Base-by-base conservation (phyloP, 768 basidiomycete genomes). In the Xerocomellus amylosporus region DNA sequence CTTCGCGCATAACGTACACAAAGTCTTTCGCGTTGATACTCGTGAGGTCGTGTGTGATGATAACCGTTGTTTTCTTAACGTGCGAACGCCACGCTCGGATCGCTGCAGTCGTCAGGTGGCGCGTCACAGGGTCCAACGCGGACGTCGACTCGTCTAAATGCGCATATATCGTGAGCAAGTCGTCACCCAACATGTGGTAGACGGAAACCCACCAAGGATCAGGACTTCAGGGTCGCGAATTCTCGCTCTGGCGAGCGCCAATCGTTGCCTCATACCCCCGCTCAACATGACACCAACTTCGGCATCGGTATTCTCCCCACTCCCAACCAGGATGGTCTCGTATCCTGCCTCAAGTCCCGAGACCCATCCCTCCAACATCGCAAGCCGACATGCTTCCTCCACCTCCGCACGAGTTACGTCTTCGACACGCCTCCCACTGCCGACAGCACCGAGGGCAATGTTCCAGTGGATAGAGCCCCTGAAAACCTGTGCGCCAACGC, bases 11-110 rank as follows among this genome's bases (percentile, higher is more conserved):
- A 3, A 98, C 90, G 67, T 98, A 97, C 13, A 97, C 91, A 59
- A 97, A 98, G 70, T 98, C 95, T 14, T 75, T 69, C 0, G 73
- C 49, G 20, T 73, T 71, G 58, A 99, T 88, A 60, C 94, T 90
- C 1, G 87, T 86, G 17, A 98, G 83, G 62, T 98, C 97, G 71
- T 98, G 96, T 0, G 96, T 98, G 68, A 98, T 97, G 20, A 70
- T 56, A 19, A 70, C 56, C 4, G 70, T 70, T 0, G 69, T 98
- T 62, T 83, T 85, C 74, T 88, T 87, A 15, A 67, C 65, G 8
- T 91, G 78, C 22, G 67, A 55, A 38, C 66, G 60, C 88, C 88
- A 92, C 4, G 71, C 71, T 63, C 80, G 81, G 49, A 86, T 74
- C 2, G 87, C 87, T 53, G 84, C 81, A 47, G 92, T 91, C 19